Evolutionary conservation across 257 asterid species (phyloP).

Genomic region (Gentiana straminea): DNA sequence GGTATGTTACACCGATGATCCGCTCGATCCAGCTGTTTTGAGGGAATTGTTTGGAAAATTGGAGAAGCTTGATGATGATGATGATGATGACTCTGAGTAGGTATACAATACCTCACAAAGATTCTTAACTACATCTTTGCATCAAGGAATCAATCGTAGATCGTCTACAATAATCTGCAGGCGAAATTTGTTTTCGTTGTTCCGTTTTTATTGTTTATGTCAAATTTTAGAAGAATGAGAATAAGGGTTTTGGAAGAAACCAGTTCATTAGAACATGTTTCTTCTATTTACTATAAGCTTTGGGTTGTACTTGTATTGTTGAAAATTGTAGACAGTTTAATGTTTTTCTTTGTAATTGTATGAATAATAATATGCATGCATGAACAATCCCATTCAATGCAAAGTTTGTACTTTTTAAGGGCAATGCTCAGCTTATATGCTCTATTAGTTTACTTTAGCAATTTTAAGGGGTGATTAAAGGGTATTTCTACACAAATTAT

Average conservation of each 20-base stretch:
- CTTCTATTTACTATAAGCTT: conserved; percentile 29
- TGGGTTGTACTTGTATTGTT: background rate
- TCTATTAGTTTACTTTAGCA: no score
- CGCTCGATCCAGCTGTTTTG: conserved; percentile 41
- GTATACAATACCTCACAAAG: conserved; percentile 14
- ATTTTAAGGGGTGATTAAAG: no score
- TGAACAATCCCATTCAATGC: no score
- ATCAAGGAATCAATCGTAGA: conserved; percentile 8
- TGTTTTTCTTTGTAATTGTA: no score
- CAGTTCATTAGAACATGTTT: conserved; percentile 22
- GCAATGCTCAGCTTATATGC: no score
- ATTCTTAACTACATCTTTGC: conserved; percentile 17
- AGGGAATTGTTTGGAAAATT: conserved; percentile 56
- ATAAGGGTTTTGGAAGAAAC: conserved; percentile 20
- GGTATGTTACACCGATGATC: conserved; percentile 27
- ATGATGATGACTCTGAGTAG: conserved; percentile 16
- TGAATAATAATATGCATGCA: no score
- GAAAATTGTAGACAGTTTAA: no score
- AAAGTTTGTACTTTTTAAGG: no score
- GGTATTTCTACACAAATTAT: no score
- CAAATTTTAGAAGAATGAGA: conserved; percentile 30
- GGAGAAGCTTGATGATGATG: conserved; percentile 62
- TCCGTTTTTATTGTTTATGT: conserved; percentile 31
- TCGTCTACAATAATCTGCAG: conserved; percentile 21
- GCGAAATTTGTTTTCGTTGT: conserved; percentile 21